These are phyloP conservation scores for Aspergillus caelatus DNA, from an alignment of 2,329 filamentous ascomycete genomes.

Conservation along the genomic window DNA sequence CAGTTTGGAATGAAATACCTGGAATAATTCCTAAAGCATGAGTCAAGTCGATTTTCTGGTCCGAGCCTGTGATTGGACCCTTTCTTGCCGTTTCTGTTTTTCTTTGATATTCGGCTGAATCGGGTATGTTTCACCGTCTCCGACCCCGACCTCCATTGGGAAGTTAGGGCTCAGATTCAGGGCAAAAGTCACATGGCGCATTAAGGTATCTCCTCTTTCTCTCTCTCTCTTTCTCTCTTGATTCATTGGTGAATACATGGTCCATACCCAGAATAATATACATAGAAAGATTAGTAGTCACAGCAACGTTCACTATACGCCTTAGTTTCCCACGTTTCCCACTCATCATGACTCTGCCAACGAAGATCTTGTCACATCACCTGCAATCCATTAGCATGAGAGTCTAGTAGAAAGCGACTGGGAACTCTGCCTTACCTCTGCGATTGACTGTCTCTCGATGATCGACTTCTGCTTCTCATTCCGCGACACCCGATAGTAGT, in stretches of 20 bases:
- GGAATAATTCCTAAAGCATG: not conserved
- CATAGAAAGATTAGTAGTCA: not conserved
- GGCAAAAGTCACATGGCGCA: not conserved
- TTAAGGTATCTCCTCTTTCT: too few species aligned
- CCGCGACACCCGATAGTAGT: conserved; percentile 83
- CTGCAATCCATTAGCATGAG: not conserved
- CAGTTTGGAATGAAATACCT: not conserved
- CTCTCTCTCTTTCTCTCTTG: not conserved
- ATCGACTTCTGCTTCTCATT: conserved; percentile 84
- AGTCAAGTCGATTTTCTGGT: not conserved
- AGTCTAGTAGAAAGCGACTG: too few species aligned
- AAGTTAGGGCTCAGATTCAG: not conserved
- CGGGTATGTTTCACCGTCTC: not conserved
- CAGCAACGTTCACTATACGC: not conserved
- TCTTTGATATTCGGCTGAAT: not conserved
- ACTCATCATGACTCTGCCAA: not conserved
- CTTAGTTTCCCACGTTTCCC: not conserved
- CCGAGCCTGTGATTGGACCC: not conserved
- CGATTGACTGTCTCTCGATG: conserved; percentile 68
- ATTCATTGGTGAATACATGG: not conserved
- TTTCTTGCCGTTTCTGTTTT: not conserved
- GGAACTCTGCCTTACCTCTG: conserved; percentile 44
- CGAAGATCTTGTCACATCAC: not conserved
- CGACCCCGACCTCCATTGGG: not conserved
- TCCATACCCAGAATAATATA: not conserved